Percentiles rank a stretch among this genome's conserved stretches.
Conservation (phyloP, 441 rosid species). For the Pelargonium australe region DNA sequence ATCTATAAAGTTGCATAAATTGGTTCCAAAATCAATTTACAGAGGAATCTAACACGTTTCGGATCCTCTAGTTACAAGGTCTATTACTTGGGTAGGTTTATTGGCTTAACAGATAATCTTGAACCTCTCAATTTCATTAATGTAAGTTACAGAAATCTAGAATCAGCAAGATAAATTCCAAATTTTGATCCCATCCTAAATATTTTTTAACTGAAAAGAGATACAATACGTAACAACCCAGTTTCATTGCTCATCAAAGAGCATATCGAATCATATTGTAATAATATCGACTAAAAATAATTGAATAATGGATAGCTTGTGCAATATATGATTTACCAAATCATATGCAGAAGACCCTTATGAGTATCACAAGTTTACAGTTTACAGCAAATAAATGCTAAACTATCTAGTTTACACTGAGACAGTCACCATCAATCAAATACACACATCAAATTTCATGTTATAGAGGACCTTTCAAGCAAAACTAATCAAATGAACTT, state of each 20-base stretch:
- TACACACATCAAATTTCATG: background rate
- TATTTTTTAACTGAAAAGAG: too few species aligned
- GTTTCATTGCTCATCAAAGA: background rate
- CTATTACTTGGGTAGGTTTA: too few species aligned
- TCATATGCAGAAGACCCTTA: background rate
- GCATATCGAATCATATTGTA: too few species aligned
- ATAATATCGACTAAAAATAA: background rate
- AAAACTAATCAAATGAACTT: background rate
- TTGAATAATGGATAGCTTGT: background rate
- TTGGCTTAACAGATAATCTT: too few species aligned
- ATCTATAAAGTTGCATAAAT: background rate
- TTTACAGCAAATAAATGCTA: background rate
- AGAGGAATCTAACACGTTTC: background rate
- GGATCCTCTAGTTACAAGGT: too few species aligned
- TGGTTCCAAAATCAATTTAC: background rate
- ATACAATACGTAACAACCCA: too few species aligned
- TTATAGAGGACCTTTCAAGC: background rate
- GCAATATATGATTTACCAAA: background rate
- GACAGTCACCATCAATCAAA: background rate
- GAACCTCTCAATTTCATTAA: too few species aligned
- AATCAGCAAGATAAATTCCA: too few species aligned
- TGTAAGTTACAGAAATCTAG: too few species aligned
- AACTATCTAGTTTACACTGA: background rate
- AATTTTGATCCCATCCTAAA: too few species aligned
- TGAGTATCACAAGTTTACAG: background rate